Evolutionary conservation across 495 filamentous ascomycete genomes (phyloP).

Genomic region (Trypethelium eluteriae): DNA sequence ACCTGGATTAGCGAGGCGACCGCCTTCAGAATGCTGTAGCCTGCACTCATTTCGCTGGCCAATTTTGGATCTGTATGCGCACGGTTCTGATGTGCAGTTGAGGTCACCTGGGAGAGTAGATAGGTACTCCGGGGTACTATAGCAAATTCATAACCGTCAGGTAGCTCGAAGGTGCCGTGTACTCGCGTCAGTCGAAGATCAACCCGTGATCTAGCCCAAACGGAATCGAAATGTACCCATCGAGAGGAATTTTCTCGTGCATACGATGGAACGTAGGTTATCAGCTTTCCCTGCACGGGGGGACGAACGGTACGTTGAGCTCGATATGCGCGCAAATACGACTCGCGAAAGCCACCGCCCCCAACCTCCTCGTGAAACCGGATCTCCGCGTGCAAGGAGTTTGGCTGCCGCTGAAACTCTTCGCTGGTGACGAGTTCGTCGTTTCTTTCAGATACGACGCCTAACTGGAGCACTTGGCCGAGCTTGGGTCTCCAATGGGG

Average conservation of each 20-base stretch:
- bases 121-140: constrained; percentile 9
- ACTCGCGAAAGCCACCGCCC: constrained; percentile 1
- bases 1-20: constrained; percentile 7
- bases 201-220: constrained; percentile 8
- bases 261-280: constrained; percentile 7
- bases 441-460: neutral
- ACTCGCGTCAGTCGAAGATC: constrained; percentile 6
- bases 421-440: constrained; percentile 1
- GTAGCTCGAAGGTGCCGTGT: constrained; percentile 7
- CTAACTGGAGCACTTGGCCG: constrained; percentile 2
- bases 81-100: constrained; percentile 4
- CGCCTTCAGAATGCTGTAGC: constrained; percentile 5
- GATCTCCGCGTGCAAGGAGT: constrained; percentile 5
- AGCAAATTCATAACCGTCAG: constrained; percentile 8
- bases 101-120: constrained; percentile 3
- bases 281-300: neutral
- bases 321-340: constrained; percentile 9
- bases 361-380: neutral
- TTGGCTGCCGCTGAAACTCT: neutral
- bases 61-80: constrained; percentile 3
- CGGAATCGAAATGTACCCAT: constrained; percentile 10
- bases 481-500: constrained; percentile 9
- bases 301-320: constrained; percentile 5
- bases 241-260: constrained; percentile 8
- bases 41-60: constrained; percentile 6